Evolutionary conservation across 2,329 filamentous ascomycete species (phyloP).

Genomic region (Verticillium zaregamsianum): DNA sequence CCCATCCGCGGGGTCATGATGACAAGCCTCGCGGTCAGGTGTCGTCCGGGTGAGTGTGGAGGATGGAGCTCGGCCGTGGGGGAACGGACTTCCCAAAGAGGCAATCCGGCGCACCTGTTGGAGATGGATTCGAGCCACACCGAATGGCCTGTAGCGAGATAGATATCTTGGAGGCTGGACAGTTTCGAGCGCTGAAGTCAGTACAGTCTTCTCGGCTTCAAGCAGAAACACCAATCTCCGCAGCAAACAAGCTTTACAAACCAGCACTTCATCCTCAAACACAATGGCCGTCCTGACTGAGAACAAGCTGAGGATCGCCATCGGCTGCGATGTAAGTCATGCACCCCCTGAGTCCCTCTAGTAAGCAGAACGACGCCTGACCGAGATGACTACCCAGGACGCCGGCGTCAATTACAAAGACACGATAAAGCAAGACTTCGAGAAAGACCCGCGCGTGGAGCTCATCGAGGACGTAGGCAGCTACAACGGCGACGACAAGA

Average conservation of each 20-base stretch:
- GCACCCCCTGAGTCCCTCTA: not conserved
- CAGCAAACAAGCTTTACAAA: not conserved
- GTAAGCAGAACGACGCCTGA: not conserved
- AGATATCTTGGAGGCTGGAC: not conserved
- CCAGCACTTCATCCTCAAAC: not conserved
- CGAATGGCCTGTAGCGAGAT: not conserved
- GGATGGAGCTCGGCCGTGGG: not conserved
- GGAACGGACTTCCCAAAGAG: conserved; percentile 5
- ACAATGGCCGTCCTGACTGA: not conserved
- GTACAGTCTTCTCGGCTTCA: not conserved
- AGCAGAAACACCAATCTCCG: not conserved
- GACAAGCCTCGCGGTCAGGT: not conserved
- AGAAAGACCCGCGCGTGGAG: conserved; percentile 61
- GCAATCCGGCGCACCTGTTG: conserved; percentile 5
- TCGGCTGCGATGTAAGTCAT: conserved; percentile 48
- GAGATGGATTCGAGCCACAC: not conserved
- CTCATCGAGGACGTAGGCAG: conserved; percentile 73
- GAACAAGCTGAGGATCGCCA: conserved; percentile 45
- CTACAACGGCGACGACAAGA: conserved; percentile 63
- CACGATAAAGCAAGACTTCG: conserved; percentile 69
- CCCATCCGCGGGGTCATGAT: not conserved
- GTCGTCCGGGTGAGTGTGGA: not conserved
- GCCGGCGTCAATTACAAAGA: conserved; percentile 77
- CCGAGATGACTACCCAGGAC: conserved; percentile 36
- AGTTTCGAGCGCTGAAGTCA: no score